A percentile compares a stretch with the other conserved stretches of the same genome.
These are phyloP conservation scores for Achaetomiella virescens DNA, from an alignment of 495 filamentous ascomycete species.

Conservation along the genomic window DNA sequence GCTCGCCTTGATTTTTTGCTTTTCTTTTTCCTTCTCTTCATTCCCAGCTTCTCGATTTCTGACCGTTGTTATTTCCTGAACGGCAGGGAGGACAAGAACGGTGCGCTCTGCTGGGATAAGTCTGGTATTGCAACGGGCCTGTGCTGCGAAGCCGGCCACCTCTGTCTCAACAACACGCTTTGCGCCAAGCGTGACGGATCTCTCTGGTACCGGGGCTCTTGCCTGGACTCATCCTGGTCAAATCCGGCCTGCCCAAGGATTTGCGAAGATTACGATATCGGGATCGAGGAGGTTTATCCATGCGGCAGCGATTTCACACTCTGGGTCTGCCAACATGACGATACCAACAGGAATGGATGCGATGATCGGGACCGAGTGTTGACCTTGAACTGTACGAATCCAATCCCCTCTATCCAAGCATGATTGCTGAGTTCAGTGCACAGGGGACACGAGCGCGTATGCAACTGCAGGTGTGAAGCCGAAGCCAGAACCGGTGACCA, in stretches of 20 bases:
- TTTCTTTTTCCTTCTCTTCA: not conserved
- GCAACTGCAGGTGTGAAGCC: not conserved
- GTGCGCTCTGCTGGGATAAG: not conserved
- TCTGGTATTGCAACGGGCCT: not conserved
- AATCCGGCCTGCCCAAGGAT: not conserved
- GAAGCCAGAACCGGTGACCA: not conserved
- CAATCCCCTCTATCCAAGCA: not conserved
- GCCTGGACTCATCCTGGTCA: not conserved
- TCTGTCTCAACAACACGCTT: constrained; percentile 7
- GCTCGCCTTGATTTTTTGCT: not conserved
- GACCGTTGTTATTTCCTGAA: not conserved
- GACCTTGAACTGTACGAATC: not conserved
- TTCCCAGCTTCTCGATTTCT: not conserved
- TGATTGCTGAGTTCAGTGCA: not conserved
- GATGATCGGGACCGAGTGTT: not conserved
- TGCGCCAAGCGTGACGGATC: not conserved
- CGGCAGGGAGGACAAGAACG: not conserved
- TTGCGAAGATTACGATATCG: not conserved
- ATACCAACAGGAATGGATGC: not conserved
- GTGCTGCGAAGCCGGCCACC: constrained; percentile 7
- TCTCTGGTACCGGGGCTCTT: constrained; percentile 12
- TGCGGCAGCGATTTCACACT: not conserved
- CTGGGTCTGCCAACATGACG: not conserved
- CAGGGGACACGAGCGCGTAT: not conserved
- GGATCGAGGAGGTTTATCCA: not conserved